Evolutionary conservation across 176 grass and related monocot genomes (phyloP).

Genomic region (Bonia amplexicaulis): DNA sequence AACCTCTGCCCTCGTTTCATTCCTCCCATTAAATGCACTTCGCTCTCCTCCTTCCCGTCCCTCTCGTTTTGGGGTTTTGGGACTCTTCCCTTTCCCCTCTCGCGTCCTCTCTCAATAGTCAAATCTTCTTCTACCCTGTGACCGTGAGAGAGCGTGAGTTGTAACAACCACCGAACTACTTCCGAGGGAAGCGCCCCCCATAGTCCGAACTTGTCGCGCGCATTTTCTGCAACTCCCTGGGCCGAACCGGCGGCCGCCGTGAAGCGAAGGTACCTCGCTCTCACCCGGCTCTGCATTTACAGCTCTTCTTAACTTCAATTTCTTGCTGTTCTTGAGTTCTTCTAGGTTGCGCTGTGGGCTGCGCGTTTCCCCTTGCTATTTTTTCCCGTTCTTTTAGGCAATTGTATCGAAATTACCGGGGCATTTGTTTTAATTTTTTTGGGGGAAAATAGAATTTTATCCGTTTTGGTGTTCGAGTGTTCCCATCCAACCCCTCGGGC

Average conservation of each 20-base stretch:
- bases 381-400: neutral
- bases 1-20: neutral
- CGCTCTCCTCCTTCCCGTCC: neutral
- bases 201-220: neutral
- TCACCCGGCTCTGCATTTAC: neutral
- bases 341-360: neutral
- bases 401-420: neutral
- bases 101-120: neutral
- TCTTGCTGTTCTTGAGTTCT: neutral
- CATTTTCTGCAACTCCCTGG: slow-evolving; percentile 5
- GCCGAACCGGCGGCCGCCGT: neutral
- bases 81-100: too few species aligned
- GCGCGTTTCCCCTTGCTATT: too few species aligned
- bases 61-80: neutral
- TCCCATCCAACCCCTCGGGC: neutral
- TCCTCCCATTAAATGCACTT: slow-evolving; percentile 35
- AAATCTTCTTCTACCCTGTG: neutral
- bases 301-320: neutral
- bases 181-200: neutral
- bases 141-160: neutral
- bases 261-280: slow-evolving; percentile 33
- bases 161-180: neutral
- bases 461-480: neutral
- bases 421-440: neutral
- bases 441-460: neutral